Percentiles rank a stretch among this genome's conserved stretches.
Evolutionary conservation across 768 basidiomycete genomes (phyloP).

Genomic region (Suillus plorans): DNA sequence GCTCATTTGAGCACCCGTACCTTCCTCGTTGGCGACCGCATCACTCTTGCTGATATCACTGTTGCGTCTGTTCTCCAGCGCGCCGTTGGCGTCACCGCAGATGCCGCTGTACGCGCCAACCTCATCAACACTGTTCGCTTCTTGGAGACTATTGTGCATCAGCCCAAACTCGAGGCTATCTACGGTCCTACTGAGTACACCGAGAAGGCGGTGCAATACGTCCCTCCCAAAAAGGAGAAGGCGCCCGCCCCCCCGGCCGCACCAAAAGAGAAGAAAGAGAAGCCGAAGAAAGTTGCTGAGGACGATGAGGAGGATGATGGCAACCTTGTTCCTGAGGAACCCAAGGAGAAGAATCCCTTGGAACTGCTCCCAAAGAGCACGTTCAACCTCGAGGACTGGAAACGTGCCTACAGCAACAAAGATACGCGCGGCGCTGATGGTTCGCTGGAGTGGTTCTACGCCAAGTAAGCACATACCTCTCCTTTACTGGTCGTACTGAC

Average conservation of each 20-base stretch:
- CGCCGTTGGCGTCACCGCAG: conserved; percentile 57
- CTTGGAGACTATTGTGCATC: conserved; percentile 85
- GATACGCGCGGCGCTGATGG: conserved; percentile 87
- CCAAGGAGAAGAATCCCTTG: conserved; percentile 93
- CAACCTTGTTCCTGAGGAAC: conserved; percentile 69
- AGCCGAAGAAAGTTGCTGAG: conserved; percentile 51
- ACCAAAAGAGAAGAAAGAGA: conserved; percentile 57
- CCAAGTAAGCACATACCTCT: conserved; percentile 60
- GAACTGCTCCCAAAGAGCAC: conserved; percentile 86
- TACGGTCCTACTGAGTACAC: conserved; percentile 59
- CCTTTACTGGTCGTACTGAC: conserved; percentile 8
- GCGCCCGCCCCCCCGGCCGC: conserved; percentile 40
- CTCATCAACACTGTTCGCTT: conserved; percentile 80
- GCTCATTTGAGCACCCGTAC: conserved; percentile 74
- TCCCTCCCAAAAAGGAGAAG: conserved; percentile 76
- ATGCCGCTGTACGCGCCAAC: conserved; percentile 62
- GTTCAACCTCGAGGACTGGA: conserved; percentile 95
- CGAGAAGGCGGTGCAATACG: conserved; percentile 72
- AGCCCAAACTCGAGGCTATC: conserved; percentile 68
- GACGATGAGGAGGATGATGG: conserved; percentile 76
- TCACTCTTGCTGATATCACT: conserved; percentile 88
- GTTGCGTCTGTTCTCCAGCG: conserved; percentile 60
- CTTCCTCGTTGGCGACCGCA: conserved; percentile 91
- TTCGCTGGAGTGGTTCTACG: conserved; percentile 94
- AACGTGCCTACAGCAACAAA: conserved; percentile 96